A percentile compares a stretch with the other conserved stretches of the same genome.
Conservation (phyloP, 1,284 basidiomycete genomes). For the Pyrrhoderma noxium region DNA sequence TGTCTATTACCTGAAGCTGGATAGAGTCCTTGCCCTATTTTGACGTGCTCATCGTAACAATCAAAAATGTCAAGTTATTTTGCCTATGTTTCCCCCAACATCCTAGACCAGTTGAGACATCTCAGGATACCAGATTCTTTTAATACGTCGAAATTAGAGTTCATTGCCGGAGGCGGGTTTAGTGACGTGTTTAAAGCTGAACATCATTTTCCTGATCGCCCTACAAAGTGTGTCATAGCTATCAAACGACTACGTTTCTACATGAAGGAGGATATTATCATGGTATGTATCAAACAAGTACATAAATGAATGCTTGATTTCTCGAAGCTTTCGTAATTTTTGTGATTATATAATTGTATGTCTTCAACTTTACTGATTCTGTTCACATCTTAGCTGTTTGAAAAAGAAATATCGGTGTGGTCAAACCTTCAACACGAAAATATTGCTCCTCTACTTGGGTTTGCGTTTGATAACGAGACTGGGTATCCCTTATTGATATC, state of each 20-base stretch:
- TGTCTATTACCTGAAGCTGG: too few relatives aligned
- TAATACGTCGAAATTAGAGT: neutral
- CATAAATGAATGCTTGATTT: too few relatives aligned
- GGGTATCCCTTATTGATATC: slow-evolving; percentile 1
- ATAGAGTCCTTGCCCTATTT: too few relatives aligned
- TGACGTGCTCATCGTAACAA: too few relatives aligned
- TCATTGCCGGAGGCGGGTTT: slow-evolving; percentile 3
- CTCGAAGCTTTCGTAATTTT: too few relatives aligned
- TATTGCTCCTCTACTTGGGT: slow-evolving; percentile 12
- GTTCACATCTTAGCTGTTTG: slow-evolving; percentile 4
- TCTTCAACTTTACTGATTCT: neutral
- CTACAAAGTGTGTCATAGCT: neutral
- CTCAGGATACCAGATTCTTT: neutral
- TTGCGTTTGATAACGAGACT: neutral
- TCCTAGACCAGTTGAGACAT: slow-evolving; percentile 1
- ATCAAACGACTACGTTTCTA: slow-evolving; percentile 9
- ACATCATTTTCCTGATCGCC: neutral
- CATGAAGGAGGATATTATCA: slow-evolving; percentile 7
- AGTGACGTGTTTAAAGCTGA: slow-evolving; percentile 3
- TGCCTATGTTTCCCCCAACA: neutral
- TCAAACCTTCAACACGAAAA: slow-evolving; percentile 10
- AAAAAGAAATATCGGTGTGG: slow-evolving; percentile 13
- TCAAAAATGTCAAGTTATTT: too few relatives aligned
- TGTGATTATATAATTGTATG: too few relatives aligned
- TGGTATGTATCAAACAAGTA: neutral